phyloP scores from a whole-genome alignment of 495 filamentous ascomycete species.

The Talaromyces stipitatus region DNA sequence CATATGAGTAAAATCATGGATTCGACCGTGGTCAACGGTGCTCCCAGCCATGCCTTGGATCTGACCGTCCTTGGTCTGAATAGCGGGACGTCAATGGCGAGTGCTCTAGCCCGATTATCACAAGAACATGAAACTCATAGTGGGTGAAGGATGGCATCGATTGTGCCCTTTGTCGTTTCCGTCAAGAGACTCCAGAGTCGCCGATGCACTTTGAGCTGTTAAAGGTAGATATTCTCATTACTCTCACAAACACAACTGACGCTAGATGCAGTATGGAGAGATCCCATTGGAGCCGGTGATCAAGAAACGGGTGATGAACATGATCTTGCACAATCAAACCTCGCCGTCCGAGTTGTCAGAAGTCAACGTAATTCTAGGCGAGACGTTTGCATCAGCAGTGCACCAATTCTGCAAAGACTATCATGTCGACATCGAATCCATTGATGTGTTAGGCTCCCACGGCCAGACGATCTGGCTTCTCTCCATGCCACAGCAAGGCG shows the following conservation, averaged over 20 bases:
- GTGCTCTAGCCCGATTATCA: too few relatives aligned
- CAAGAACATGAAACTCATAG: too few relatives aligned
- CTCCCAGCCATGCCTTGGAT: constrained; percentile 15
- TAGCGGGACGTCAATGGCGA: constrained; percentile 33
- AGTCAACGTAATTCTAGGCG: constrained; percentile 45
- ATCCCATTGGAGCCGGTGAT: constrained; percentile 42
- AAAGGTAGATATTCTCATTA: too few relatives aligned
- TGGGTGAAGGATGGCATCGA: constrained; percentile 38
- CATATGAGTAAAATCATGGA: too few relatives aligned
- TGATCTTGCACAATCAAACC: constrained; percentile 45
- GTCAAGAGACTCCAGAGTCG: constrained; percentile 37
- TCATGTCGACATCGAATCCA: constrained; percentile 33
- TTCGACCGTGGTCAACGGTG: constrained; percentile 5
- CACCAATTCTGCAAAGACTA: constrained; percentile 39
- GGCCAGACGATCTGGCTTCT: constrained; percentile 54
- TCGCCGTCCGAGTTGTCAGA: constrained; percentile 45
- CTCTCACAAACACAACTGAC: too few relatives aligned
- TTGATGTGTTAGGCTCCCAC: constrained; percentile 50
- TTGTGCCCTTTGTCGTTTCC: constrained; percentile 43
- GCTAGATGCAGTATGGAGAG: constrained; percentile 33
- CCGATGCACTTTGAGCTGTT: constrained; percentile 43
- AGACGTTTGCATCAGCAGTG: constrained; percentile 42
- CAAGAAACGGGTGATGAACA: constrained; percentile 49
- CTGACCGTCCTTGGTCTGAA: constrained; percentile 46
- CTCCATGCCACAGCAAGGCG: constrained; percentile 41